These are phyloP conservation scores for Aspergillus niger DNA, from an alignment of 2,329 filamentous ascomycete genomes.

Conservation along the genomic window DNA sequence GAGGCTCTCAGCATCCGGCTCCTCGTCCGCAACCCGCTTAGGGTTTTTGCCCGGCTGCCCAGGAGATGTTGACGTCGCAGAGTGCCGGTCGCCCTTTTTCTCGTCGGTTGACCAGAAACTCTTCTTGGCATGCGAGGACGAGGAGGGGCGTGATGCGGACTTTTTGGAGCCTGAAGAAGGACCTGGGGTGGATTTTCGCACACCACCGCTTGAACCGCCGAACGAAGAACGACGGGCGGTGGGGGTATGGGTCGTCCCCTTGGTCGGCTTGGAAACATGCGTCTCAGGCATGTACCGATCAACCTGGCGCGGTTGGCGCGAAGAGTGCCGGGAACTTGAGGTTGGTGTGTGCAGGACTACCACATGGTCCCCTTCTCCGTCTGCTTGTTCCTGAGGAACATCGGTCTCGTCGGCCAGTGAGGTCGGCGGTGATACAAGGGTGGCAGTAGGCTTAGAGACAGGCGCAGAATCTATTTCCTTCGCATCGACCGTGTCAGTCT, in stretches of 20 bases:
- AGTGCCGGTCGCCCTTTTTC: slow-evolving; percentile 39
- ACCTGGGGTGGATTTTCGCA: slow-evolving; percentile 32
- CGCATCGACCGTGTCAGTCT: slow-evolving; percentile 35
- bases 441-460: slow-evolving; percentile 36
- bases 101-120: slow-evolving; percentile 37
- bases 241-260: slow-evolving; percentile 28
- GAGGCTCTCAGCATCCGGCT: slow-evolving; percentile 46
- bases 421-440: slow-evolving; percentile 49
- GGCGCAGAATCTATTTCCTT: slow-evolving; percentile 31
- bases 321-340: slow-evolving; percentile 47
- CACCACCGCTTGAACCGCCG: slow-evolving; percentile 20
- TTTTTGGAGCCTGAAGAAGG: slow-evolving; percentile 33
- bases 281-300: slow-evolving; percentile 44
- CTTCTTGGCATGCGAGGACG: slow-evolving; percentile 40
- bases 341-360: slow-evolving; percentile 39
- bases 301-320: slow-evolving; percentile 46
- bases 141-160: slow-evolving; percentile 39
- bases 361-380: slow-evolving; percentile 34
- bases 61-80: slow-evolving; percentile 29
- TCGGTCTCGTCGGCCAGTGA: slow-evolving; percentile 47
- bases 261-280: slow-evolving; percentile 26
- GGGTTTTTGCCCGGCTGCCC: slow-evolving; percentile 30
- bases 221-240: slow-evolving; percentile 28
- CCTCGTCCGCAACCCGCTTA: slow-evolving; percentile 33
- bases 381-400: slow-evolving; percentile 33